Evolutionary conservation across 768 basidiomycete species (phyloP).

Genomic region (Neoboletus brunneissimus): DNA sequence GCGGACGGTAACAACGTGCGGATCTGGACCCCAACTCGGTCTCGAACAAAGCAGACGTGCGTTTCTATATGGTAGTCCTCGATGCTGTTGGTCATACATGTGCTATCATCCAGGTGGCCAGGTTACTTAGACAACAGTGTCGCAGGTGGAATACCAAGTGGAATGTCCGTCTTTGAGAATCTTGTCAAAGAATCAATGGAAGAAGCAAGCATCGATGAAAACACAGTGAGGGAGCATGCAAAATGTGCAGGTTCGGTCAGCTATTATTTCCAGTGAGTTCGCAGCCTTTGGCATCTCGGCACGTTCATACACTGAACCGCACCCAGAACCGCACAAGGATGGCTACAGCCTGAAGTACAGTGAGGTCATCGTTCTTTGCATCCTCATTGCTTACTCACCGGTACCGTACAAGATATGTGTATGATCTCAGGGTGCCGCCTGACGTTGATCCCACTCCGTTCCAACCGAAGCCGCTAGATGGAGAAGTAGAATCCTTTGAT

Average conservation of each 20-base stretch:
- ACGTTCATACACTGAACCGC: background rate
- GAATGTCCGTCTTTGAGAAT: constrained; percentile 66
- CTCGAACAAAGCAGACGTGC: constrained; percentile 86
- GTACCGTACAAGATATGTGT: constrained; percentile 62
- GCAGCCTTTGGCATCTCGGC: background rate
- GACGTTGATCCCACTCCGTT: constrained; percentile 46
- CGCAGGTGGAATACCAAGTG: constrained; percentile 88
- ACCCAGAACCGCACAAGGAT: constrained; percentile 35
- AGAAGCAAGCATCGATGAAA: constrained; percentile 78
- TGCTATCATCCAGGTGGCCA: constrained; percentile 57
- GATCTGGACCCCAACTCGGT: constrained; percentile 87
- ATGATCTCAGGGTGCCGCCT: constrained; percentile 72
- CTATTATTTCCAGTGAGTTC: constrained; percentile 71
- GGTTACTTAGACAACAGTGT: constrained; percentile 87
- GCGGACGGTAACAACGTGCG: constrained; percentile 41
- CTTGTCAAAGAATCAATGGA: constrained; percentile 92
- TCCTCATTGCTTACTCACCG: background rate
- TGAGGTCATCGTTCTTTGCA: constrained; percentile 33
- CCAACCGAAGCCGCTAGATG: constrained; percentile 75
- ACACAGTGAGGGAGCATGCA: constrained; percentile 57
- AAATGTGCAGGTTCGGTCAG: constrained; percentile 67
- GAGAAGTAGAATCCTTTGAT: constrained; percentile 93
- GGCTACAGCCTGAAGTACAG: constrained; percentile 88
- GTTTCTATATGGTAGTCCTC: constrained; percentile 25
- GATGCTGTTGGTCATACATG: background rate